Evolutionary conservation across 1,139 yeast genomes (phyloP).

Genomic region (Zygotorulaspora mrakii): DNA sequence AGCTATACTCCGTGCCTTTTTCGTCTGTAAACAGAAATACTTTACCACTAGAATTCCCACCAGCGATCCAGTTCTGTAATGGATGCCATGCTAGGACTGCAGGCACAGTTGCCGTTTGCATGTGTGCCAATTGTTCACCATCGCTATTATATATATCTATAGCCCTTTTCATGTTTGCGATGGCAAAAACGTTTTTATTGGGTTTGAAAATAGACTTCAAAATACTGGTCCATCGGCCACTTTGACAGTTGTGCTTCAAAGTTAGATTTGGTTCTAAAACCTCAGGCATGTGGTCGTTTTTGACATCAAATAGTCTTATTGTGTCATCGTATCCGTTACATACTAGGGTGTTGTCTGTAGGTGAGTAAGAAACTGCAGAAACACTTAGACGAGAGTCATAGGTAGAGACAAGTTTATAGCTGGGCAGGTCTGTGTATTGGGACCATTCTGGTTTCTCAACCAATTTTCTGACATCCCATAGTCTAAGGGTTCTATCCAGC

Average conservation of each 20-base stretch:
- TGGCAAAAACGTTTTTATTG: slow-evolving; percentile 75
- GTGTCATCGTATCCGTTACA: slow-evolving; percentile 93
- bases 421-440: slow-evolving; percentile 42
- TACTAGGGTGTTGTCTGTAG: slow-evolving; percentile 62
- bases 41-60: slow-evolving; percentile 95
- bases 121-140: slow-evolving; percentile 75
- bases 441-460: slow-evolving; percentile 47
- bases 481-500: slow-evolving; percentile 71
- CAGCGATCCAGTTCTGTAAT: slow-evolving; percentile 81
- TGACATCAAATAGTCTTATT: slow-evolving; percentile 54
- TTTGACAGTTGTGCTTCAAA: slow-evolving; percentile 84
- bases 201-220: slow-evolving; percentile 82
- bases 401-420: slow-evolving; percentile 44
- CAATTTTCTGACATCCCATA: slow-evolving; percentile 78
- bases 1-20: background rate
- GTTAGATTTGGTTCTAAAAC: slow-evolving; percentile 53
- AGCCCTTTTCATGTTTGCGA: slow-evolving; percentile 88
- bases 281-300: slow-evolving; percentile 21
- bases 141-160: slow-evolving; percentile 73
- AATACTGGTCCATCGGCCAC: slow-evolving; percentile 95
- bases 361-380: slow-evolving; percentile 84
- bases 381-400: slow-evolving; percentile 74
- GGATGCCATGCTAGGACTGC: slow-evolving; percentile 85
- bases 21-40: slow-evolving; percentile 51
- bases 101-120: slow-evolving; percentile 78